These are phyloP conservation scores for Blastomyces silverae DNA, from an alignment of 2,329 filamentous ascomycete genomes.

Conservation along the genomic window DNA sequence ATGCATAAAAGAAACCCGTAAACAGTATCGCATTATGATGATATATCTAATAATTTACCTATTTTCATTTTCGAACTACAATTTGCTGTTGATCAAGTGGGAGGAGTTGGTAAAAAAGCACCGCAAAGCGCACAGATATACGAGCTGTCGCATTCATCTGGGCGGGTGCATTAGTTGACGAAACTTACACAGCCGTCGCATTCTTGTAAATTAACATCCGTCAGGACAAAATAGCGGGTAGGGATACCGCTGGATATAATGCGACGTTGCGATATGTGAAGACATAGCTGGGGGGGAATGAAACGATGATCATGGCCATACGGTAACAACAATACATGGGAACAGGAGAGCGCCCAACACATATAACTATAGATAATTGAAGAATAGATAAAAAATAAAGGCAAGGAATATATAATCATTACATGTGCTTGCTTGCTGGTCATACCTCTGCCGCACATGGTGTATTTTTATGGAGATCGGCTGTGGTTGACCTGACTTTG, in stretches of 20 bases:
- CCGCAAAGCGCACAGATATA: background rate
- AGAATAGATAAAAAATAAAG: background rate
- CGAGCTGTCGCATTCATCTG: slow-evolving; percentile 5
- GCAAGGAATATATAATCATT: background rate
- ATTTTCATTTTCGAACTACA: background rate
- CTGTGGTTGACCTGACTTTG: background rate
- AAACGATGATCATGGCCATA: background rate
- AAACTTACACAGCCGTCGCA: background rate
- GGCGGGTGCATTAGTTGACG: background rate
- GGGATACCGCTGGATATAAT: background rate
- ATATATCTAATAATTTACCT: background rate
- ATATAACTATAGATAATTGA: background rate
- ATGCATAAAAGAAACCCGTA: background rate
- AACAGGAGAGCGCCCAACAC: background rate
- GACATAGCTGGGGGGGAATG: background rate
- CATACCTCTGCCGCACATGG: slow-evolving; percentile 1
- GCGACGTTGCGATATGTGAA: slow-evolving; percentile 2
- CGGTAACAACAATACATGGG: background rate
- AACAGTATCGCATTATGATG: background rate
- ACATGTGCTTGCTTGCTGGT: background rate
- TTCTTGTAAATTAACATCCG: background rate
- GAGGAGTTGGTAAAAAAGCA: background rate
- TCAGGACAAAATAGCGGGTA: background rate
- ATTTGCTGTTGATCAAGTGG: background rate
- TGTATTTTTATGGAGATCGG: background rate